phyloP scores from a whole-genome alignment of 2,329 filamentous ascomycete genomes.

The Fusarium sp. region DNA sequence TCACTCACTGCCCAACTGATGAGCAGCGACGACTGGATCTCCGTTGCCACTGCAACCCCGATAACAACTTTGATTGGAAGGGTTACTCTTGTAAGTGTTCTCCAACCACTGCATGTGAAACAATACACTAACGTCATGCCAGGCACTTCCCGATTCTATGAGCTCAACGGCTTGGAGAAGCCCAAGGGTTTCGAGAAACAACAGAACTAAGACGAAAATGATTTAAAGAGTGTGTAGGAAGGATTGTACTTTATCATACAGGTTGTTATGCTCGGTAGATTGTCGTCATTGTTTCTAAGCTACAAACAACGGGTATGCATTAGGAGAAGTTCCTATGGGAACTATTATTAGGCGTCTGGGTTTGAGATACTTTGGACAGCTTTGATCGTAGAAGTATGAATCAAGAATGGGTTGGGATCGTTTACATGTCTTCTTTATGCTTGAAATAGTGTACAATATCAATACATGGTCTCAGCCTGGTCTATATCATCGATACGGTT shows the following conservation, averaged over 20 bases:
- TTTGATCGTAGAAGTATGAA: conserved; percentile 46
- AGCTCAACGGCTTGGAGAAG: conserved; percentile 82
- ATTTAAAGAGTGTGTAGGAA: conserved; percentile 2
- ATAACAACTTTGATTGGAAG: conserved; percentile 99
- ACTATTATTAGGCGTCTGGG: conserved; percentile 45
- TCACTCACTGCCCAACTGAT: conserved; percentile 95
- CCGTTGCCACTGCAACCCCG: conserved; percentile 93
- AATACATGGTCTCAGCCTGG: conserved; percentile 39
- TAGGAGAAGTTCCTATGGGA: conserved; percentile 37
- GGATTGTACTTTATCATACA: conserved; percentile 41
- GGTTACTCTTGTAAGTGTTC: conserved; percentile 86
- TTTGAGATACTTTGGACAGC: conserved; percentile 45
- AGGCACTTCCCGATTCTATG: conserved; percentile 82
- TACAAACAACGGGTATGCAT: conserved; percentile 36
- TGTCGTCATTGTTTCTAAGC: conserved; percentile 35
- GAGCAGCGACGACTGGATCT: conserved; percentile 85
- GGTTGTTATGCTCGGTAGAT: conserved; percentile 40
- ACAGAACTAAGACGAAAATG: conserved; percentile 52
- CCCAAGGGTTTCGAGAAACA: conserved; percentile 86
- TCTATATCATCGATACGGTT: conserved; percentile 24
- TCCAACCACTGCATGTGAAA: not conserved
- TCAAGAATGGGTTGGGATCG: conserved; percentile 39
- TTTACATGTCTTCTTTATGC: conserved; percentile 29
- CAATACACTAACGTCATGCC: conserved; percentile 13
- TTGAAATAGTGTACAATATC: conserved; percentile 44